phyloP scores from a whole-genome alignment of 2,329 filamentous ascomycete genomes.

The Nemania serpens region DNA sequence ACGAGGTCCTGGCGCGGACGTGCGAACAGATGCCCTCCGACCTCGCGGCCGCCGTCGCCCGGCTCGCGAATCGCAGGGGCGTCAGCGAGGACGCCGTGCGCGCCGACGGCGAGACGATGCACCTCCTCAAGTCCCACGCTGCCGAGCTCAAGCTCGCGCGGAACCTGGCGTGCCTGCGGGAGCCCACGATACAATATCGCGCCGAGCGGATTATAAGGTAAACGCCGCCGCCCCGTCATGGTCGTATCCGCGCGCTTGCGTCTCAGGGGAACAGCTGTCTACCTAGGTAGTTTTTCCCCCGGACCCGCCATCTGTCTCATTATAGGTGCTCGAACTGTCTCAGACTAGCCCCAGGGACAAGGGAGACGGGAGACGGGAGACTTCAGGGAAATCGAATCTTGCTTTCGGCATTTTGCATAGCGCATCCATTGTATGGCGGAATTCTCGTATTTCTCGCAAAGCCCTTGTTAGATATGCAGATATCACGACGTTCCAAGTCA shows the following conservation, averaged over 20 bases:
- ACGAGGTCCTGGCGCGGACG: conserved; percentile 75
- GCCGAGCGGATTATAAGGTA: conserved; percentile 53
- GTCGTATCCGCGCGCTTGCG: too few relatives aligned
- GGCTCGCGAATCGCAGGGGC: conserved; percentile 35
- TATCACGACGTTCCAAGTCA: neutral
- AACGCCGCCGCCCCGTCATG: too few relatives aligned
- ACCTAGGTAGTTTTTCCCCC: too few relatives aligned
- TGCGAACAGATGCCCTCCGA: conserved; percentile 64
- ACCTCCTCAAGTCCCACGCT: conserved; percentile 78
- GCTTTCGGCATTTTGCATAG: too few relatives aligned
- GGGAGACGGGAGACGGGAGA: too few relatives aligned
- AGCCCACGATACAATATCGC: conserved; percentile 67
- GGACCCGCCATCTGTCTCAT: too few relatives aligned
- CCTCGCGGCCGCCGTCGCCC: conserved; percentile 50
- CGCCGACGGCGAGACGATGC: conserved; percentile 58
- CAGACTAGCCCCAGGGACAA: too few relatives aligned
- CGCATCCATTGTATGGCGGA: too few relatives aligned
- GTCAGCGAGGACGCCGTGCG: conserved; percentile 37
- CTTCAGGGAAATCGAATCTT: too few relatives aligned
- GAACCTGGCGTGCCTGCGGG: conserved; percentile 69
- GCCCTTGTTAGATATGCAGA: neutral
- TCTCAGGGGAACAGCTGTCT: too few relatives aligned
- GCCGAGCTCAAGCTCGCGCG: conserved; percentile 84
- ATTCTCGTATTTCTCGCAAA: too few relatives aligned
- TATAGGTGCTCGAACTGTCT: too few relatives aligned